Evolutionary conservation across 768 basidiomycete species (phyloP).

Genomic region (Leccinum obscurum): DNA sequence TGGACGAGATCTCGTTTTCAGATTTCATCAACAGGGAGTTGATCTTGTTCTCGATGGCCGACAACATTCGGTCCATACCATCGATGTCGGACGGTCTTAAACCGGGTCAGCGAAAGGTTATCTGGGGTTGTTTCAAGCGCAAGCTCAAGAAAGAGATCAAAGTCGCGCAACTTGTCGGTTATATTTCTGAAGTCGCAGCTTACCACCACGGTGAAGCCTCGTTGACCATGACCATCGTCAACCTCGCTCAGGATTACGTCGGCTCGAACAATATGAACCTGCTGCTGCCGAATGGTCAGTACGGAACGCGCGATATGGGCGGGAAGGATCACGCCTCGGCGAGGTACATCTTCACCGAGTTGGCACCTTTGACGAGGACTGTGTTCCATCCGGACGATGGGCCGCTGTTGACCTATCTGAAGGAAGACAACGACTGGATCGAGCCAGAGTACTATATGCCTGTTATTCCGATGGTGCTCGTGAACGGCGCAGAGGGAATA

Average conservation of each 20-base stretch:
- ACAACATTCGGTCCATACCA: conserved; percentile 97
- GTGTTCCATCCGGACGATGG: conserved; percentile 87
- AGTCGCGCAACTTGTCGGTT: conserved; percentile 95
- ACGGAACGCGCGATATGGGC: conserved; percentile 89
- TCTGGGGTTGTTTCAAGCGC: conserved; percentile 95
- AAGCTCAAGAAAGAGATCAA: conserved; percentile 93
- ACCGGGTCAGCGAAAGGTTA: conserved; percentile 95
- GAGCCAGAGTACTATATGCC: conserved; percentile 97
- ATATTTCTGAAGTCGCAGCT: conserved; percentile 88
- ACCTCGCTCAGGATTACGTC: conserved; percentile 90
- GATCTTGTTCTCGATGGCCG: conserved; percentile 99
- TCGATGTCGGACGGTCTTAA: conserved; percentile 93
- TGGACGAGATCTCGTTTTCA: conserved; percentile 80
- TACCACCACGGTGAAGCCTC: conserved; percentile 97
- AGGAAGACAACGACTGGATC: conserved; percentile 82
- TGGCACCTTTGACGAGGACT: conserved; percentile 68
- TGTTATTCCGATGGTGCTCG: conserved; percentile 78
- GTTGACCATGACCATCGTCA: conserved; percentile 87
- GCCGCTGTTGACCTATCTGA: conserved; percentile 76
- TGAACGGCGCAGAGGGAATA: conserved; percentile 97
- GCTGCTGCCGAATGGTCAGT: conserved; percentile 87
- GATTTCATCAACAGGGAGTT: conserved; percentile 99
- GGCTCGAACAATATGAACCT: conserved; percentile 96
- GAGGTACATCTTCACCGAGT: conserved; percentile 91
- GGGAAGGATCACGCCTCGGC: conserved; percentile 97